Evolutionary conservation across 2,329 filamentous ascomycete genomes (phyloP), one percentile per base, ranked within the genome.

Genomic region (Xylaria sp.): DNA sequence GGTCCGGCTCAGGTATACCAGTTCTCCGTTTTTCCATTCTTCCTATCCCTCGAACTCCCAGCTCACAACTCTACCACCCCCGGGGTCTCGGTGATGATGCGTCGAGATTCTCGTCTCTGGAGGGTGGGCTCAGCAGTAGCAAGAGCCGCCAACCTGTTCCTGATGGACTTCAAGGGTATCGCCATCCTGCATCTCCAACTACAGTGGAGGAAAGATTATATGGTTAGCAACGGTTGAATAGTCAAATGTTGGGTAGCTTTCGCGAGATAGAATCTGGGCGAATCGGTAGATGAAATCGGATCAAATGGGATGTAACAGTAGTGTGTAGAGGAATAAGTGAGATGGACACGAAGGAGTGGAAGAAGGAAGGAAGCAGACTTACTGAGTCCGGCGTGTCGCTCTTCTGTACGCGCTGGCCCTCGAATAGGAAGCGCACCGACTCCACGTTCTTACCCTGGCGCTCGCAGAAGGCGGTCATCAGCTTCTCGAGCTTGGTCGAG

Each of bases 401-500:
- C 0, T 89, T 86, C 67, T 95, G 89, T 6, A 99, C 94, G 53
- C 94, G 88, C 65, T 90, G 88, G n/a, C 94, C 94, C 66, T 99
- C 94, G 67, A 97, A 97, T 1, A 99, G 80, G 74, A 99, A 99
- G 24, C 94, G 88, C 43, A 97, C 93, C 4, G 90, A 93, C 29
- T 80, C 84, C 6, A 87, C 78, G 29, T 88, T 85, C 80, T 97
- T 97, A 66, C 94, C 94, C 72, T 97, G 92, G 20, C 94, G 86
- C 64, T 97, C 93, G 74, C 94, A 99, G 74, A 97, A 99, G 18
- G 94, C 94, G 58, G 91, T 89, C 94, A 99, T 99, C 50, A 99
- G 81, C 80, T 99, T 99, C 78, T 96, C 94, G 1, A 99, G 84
- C 72, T 92, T 90, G 1, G 94, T 99, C 19, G 89, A 92, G 37